Percentiles rank a stretch among this genome's conserved stretches.
These are phyloP conservation scores for Oenanthe sinensis DNA, from an alignment of 129 eudicot genomes.

Conservation along the genomic window DNA sequence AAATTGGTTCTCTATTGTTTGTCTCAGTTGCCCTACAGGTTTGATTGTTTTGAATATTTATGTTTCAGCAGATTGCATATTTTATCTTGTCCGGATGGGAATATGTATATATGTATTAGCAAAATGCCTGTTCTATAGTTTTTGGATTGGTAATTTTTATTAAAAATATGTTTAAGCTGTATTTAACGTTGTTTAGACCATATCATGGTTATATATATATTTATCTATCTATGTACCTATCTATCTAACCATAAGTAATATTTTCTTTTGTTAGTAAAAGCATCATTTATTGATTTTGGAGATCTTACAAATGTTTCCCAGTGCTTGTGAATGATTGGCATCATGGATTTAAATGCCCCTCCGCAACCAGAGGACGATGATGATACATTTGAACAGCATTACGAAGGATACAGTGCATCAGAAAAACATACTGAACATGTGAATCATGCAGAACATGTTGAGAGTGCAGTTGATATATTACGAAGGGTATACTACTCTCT, in stretches of 20 bases:
- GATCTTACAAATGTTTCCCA: slow-evolving; percentile 26
- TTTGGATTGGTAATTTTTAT: not conserved
- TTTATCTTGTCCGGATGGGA: not conserved
- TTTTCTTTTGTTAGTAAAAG: not conserved
- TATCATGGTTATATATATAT: not conserved
- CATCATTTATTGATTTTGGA: not conserved
- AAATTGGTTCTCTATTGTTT: not conserved
- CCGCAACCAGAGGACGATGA: slow-evolving; percentile 98
- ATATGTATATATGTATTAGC: too few relatives aligned
- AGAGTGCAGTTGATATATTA: slow-evolving; percentile 56
- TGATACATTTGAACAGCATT: slow-evolving; percentile 38
- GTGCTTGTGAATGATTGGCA: slow-evolving; percentile 37
- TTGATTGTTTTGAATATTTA: not conserved
- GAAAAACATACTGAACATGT: slow-evolving; percentile 34
- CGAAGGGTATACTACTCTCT: slow-evolving; percentile 56
- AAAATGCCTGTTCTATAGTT: too few relatives aligned
- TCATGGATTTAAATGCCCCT: slow-evolving; percentile 92
- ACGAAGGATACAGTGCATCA: slow-evolving; percentile 49
- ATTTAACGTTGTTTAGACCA: not conserved
- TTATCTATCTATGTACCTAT: not conserved
- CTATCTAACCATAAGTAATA: not conserved
- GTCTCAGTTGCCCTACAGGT: not conserved
- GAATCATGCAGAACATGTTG: slow-evolving; percentile 50
- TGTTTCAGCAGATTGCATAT: not conserved
- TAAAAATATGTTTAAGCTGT: too few relatives aligned